Base-by-base conservation (phyloP, 1,139 yeast species). In the Nakaseomyces delphensis region DNA sequence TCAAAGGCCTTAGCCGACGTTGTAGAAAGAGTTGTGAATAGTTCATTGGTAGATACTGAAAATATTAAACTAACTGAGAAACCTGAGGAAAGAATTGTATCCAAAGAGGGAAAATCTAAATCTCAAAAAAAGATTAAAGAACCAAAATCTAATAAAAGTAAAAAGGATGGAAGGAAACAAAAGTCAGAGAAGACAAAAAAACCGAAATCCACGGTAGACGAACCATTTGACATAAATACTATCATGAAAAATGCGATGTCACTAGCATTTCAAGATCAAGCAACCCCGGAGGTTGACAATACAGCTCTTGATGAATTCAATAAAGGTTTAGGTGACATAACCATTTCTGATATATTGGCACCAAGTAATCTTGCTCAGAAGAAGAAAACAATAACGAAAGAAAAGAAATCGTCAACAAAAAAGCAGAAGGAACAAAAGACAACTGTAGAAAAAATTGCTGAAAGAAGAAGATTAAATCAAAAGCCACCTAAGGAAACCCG, bases 241-340 rank as follows among this genome's bases (percentile, higher is more conserved):
- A 81, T 82, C 50, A 71, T 81, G 68, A 83, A 78, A 51, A 79
- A 79, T 62, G 89, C 87, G 0, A 71, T 80, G 63, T 73, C 74
- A 40, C 71, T 80, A 81, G 89, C 89, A 1, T 66, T 62, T 36
- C 63, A 58, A 39, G 62, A 55, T n/a, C 57, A 55, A 27, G 44
- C 50, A n/a, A 44, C 47, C 11, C 48, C 52, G 15, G 43, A 46
- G 25, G 46, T 58, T 7, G 60, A 55, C 39, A 43, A 50, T 4
- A 46, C 56, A 11, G 54, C 50, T 0, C 70, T 77, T 71, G 80
- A 76, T 49, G 74, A 76, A 48, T 83, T 83, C 4, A 74, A 71
- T 27, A 76, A 74, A 21, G 67, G 78, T 32, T 60, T 77, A 36
- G 70, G 74, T 24, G 73, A 71, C 45, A 59, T 76, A 51, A 76